Base-by-base conservation (phyloP, 805 yeast genomes). In the Cyberlindnera maclurae region DNA sequence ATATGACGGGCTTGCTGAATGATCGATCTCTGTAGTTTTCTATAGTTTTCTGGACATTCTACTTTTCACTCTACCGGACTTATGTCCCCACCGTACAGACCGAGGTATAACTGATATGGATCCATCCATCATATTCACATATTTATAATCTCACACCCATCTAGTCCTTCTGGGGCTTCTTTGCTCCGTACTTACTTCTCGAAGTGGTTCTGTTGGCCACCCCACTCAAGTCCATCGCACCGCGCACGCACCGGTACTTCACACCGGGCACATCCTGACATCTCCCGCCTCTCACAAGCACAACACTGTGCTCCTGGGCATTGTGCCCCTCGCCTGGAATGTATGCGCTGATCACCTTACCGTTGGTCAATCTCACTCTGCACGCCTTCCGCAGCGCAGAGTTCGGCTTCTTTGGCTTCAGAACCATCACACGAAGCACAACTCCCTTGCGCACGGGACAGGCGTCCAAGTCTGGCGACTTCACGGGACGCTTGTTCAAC, bases 271-370 rank as follows among this genome's bases (percentile, higher is more conserved):
- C 70, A 78, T 93, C 99, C 59, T 89, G 96, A 38, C 86, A 86
- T 72, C 97, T 79, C 12, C 98, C 99, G n/a, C 99, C 99, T 64
- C 98, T 78, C 4, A 93, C 95, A 38, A 79, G 75, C 1, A 93
- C 97, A 37, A 93, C 94, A 55, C 94, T 85, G 65, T 93, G 99
- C 62, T 93, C 99, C 67, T 93, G 97, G 16, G 95, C 82, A 57
- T 93, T 93, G 63, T 93, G 98, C 15, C 99, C 98, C 59, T 93
- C 97, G 39, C 99, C 99, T 12, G 97, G 96, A 41, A 93, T 93
- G 60, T 88, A 89, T 1, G 96, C 96, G 33, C 90, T 80, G 13
- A 93, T 75, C 36, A 85, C 79, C 48, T 80, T 82, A 20, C 97
- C 98, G 54, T 85, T 90, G 10, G 95, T 75, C 44, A 93, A 71